Evolutionary conservation across 164 flowering plant species (phyloP), one percentile per base, ranked within the genome.

Genomic region (Chloranthus sessilifolius): DNA sequence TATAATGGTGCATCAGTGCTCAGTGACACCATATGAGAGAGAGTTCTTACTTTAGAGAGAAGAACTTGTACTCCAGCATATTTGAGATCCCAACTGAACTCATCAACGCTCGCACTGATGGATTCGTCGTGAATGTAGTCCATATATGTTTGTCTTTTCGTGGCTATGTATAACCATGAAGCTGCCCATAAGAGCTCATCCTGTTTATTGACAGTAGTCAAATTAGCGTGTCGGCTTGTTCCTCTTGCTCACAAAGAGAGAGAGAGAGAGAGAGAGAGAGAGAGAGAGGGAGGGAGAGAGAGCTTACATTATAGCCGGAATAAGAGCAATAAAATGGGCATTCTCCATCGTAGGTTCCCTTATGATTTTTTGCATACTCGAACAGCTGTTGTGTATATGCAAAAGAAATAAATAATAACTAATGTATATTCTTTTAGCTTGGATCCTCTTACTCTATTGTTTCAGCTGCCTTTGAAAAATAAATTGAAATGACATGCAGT

Each of bases 101-200:
- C 96, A 16, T 77, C 62, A 0, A 85, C 92, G 37, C 36, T 43
- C 4, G 75, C 82, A 55, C 66, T 75, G 23, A 76, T 75, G 50
- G 89, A 50, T 43, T 90, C 85, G 30, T 82, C 87, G 43, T 65
- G 48, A 1, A 90, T 65, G 61, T 67, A 85, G 20, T 72, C 28
- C 15, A 76, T 39, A 51, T 82, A 90, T 2, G 41, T 11, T 2
- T 72, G 59, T 52, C 43, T 79, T 43, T 15, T 68, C 4, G 88
- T 77, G 11, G 96, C 91, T 16, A 42, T 63, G 74, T 76, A 80
- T 19, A 92, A 58, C 98, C 98, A 92, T 53, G 98, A 59, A 53
- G 98, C 96, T 30, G 94, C 96, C 96, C 98, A 88, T 57, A 85
- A 42, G 12, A 92, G 71, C 79, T 92, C 98, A 64, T 92, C 98